Base-by-base conservation (phyloP, 768 basidiomycete genomes). In the Lentinus tigrinus region DNA sequence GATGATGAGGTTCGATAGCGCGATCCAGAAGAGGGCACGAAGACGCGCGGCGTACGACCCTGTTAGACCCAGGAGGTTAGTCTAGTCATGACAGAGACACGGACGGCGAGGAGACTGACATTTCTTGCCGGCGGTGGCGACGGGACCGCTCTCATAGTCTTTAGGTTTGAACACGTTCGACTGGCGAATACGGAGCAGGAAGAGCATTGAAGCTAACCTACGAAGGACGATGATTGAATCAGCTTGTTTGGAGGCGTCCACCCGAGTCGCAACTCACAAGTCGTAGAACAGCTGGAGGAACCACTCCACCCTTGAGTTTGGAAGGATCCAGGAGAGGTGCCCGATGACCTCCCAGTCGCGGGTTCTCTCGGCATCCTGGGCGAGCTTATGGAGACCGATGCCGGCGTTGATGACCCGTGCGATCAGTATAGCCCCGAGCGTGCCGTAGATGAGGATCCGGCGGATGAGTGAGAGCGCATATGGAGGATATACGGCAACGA, bases 1-100 rank as follows among this genome's bases (percentile, higher is more conserved):
- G 60, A 77, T 72, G 48, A 77, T 65, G 63, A 77, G 77, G 58
- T 75, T 77, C 1, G 71, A 66, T 17, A 71, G 49, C 0, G 73
- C 70, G 56, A 77, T 72, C 38, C 68, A 66, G 62, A 77, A 77
- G 27, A 77, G 60, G 13, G 62, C 63, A 8, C 66, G 68, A 37
- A 75, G 27, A 19, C 69, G 69, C 2, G 60, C 46, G 19, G 67
- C 54, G 27, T 34, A 47, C 14, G 56, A 50, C 7, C 11, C 43
- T 37, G 21, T 19, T 5, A 3, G 21, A 2, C 10, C 5, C 26
- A n/a, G 19, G 9, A 6, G 1, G 38, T 49, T 19, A 16, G n/a
- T n/a, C n/a, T n/a, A n/a, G n/a, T n/a, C n/a, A n/a, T n/a, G n/a
- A n/a, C n/a, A n/a, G n/a, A n/a, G n/a, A n/a, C n/a, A 49, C 48